Base-by-base conservation (phyloP, 768 basidiomycete genomes). In the Crucibulum laeve region DNA sequence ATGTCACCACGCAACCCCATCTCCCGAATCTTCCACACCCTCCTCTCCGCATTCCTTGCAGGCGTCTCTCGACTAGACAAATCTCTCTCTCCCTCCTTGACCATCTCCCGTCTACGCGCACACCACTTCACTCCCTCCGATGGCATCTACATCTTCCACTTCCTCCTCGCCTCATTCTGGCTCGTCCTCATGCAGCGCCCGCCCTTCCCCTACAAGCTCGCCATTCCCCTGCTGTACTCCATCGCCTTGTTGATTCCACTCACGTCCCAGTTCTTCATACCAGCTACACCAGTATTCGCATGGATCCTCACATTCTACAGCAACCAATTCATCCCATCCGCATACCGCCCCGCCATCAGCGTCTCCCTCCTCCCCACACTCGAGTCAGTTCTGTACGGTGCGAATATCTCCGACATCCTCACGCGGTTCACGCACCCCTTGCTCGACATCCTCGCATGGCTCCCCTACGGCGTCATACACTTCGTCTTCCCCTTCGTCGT, bases 381-480 rank as follows among this genome's bases (percentile, higher is more conserved):
- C 42, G 96, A 99, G 59, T 82, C 87, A 15, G 91, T 96, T 22
- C 74, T 98, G 3, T 98, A 96, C 61, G 96, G 96, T 1, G 95
- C 94, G 43, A 98, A 98, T 65, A 92, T 98, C 45, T 95, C 91
- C 25, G 94, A 98, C 65, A 85, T 97, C 60, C 83, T 98, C 47
- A 97, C 95, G 18, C 79, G 92, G 14, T 94, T 82, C 65, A 98
- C 95, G 7, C 91, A 95, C 58, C 89, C 93, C 13, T 52, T 91
- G 33, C 81, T 99, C 48, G 95, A 98, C 61, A 78, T 98, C 55
- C 56, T 96, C 33, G 94, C 95, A 0, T 98, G 95, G 96, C 58
- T 98, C 1, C 94, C 96, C 0, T 99, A 99, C 55, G 96, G 96
- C n/a, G 78, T 98, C 37, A 71, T 82, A 14, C 96, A 99, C 64